Conservation (phyloP, 768 basidiomycete genomes). For the Auricularia sp. region DNA sequence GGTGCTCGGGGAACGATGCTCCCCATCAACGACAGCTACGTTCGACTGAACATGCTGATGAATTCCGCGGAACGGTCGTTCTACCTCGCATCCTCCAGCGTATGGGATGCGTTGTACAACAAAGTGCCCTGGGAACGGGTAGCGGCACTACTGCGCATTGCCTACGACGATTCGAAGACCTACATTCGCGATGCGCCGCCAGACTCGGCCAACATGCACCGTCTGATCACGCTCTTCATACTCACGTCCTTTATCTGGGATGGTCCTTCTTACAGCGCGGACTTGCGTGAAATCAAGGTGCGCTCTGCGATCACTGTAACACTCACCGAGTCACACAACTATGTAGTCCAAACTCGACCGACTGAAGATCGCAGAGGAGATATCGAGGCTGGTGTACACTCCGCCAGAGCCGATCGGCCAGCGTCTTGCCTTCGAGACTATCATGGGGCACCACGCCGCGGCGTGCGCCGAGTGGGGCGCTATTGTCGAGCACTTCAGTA, state of each 20-base stretch:
- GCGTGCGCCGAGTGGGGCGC: constrained; percentile 5
- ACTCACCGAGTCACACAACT: neutral
- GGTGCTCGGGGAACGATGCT: constrained; percentile 48
- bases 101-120: constrained; percentile 1
- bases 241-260: constrained; percentile 41
- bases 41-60: constrained; percentile 46
- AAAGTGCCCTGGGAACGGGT: constrained; percentile 46
- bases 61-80: constrained; percentile 54
- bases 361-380: constrained; percentile 43
- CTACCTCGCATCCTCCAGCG: constrained; percentile 34
- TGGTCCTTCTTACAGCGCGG: constrained; percentile 37
- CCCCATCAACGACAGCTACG: constrained; percentile 36
- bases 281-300: constrained; percentile 44
- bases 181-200: constrained; percentile 50
- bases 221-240: constrained; percentile 49
- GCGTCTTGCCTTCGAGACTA: constrained; percentile 40
- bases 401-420: constrained; percentile 41
- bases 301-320: constrained; percentile 5
- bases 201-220: constrained; percentile 50
- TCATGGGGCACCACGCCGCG: constrained; percentile 32
- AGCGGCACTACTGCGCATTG: constrained; percentile 48
- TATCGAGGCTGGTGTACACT: constrained; percentile 31
- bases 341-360: constrained; percentile 14
- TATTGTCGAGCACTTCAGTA: constrained; percentile 29
- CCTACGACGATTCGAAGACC: constrained; percentile 47